Conservation (phyloP, 1,284 basidiomycete genomes). For the Cutaneotrichosporon cavernicola region DNA sequence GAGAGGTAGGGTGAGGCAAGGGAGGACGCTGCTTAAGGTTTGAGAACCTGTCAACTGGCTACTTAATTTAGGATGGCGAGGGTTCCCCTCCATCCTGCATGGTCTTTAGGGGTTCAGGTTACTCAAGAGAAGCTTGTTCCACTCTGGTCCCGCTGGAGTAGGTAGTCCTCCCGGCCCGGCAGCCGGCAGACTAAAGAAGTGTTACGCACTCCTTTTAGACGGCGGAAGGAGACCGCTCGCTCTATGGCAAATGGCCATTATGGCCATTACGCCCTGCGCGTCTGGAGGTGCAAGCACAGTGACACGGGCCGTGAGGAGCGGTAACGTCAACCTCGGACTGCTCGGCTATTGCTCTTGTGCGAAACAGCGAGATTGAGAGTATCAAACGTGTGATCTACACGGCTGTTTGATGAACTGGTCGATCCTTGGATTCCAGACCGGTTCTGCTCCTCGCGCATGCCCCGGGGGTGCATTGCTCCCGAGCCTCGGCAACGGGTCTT, state of each 20-base stretch:
- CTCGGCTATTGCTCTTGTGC: too few species aligned
- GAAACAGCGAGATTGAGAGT: too few species aligned
- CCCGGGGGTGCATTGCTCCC: not conserved
- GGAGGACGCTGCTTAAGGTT: not conserved
- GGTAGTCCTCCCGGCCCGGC: not conserved
- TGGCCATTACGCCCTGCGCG: too few species aligned
- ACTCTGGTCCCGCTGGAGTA: conserved; percentile 2
- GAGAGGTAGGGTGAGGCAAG: not conserved
- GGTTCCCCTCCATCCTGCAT: not conserved
- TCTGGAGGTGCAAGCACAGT: too few species aligned
- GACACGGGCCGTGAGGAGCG: too few species aligned
- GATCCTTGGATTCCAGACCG: not conserved
- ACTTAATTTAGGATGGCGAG: not conserved
- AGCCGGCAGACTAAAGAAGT: not conserved
- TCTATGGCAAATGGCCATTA: too few species aligned
- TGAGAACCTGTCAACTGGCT: not conserved
- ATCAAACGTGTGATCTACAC: not conserved
- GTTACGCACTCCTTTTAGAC: not conserved
- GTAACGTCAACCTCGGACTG: too few species aligned
- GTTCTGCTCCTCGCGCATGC: not conserved
- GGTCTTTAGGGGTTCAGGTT: conserved; percentile 1
- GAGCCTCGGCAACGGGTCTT: not conserved
- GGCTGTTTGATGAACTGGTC: not conserved
- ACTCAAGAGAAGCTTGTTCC: conserved; percentile 1
- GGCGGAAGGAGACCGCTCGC: not conserved